A percentile compares a stretch with the other conserved stretches of the same genome.
These are phyloP conservation scores for Posidonia australis DNA, from an alignment of 106 monocot genomes.

Conservation along the genomic window DNA sequence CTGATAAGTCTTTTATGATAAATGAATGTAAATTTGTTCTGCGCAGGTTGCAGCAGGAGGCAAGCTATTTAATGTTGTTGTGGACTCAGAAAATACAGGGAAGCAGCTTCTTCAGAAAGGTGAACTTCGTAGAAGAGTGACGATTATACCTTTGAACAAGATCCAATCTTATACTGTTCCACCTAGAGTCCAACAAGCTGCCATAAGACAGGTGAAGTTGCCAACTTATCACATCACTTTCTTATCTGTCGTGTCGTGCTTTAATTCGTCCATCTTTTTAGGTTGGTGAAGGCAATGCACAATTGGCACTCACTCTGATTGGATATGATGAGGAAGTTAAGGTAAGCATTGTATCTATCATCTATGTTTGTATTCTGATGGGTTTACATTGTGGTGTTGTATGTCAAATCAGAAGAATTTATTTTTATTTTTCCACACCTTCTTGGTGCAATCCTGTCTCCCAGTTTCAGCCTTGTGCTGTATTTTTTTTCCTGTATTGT, in stretches of 20 bases:
- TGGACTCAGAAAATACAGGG: conserved; percentile 80
- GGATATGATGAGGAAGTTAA: conserved; percentile 76
- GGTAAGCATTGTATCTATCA: conserved; percentile 24
- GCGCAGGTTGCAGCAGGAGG: conserved; percentile 87
- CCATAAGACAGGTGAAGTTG: conserved; percentile 44
- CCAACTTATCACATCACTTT: not conserved
- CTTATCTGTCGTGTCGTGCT: not conserved
- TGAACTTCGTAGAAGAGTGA: conserved; percentile 63
- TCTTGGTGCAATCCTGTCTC: too few relatives aligned
- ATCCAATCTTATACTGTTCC: conserved; percentile 55
- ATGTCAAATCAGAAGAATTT: too few relatives aligned
- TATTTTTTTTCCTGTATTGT: too few relatives aligned
- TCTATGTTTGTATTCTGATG: too few relatives aligned
- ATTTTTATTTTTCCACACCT: too few relatives aligned
- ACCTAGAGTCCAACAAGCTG: conserved; percentile 48
- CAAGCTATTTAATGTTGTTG: conserved; percentile 85
- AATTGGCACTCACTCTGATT: conserved; percentile 66
- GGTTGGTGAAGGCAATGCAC: conserved; percentile 76
- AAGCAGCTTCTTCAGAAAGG: conserved; percentile 82
- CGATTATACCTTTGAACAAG: conserved; percentile 91
- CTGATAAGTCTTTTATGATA: too few relatives aligned
- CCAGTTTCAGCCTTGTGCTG: too few relatives aligned
- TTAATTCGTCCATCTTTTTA: conserved; percentile 14
- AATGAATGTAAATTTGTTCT: not conserved
- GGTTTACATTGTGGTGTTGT: too few relatives aligned